These are phyloP conservation scores for Xylaria grammica DNA, from an alignment of 495 filamentous ascomycete species.

Conservation along the genomic window DNA sequence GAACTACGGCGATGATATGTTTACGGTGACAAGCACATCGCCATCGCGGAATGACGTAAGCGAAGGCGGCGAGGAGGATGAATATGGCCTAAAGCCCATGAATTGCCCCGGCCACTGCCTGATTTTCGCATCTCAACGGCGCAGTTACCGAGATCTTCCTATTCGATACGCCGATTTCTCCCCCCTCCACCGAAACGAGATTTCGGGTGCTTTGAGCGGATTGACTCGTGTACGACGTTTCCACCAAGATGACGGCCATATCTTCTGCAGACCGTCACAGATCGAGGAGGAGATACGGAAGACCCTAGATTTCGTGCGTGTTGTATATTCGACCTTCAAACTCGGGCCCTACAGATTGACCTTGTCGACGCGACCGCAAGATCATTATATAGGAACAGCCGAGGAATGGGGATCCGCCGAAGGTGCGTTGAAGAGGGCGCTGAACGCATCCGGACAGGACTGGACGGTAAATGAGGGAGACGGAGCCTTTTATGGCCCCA, in stretches of 20 bases:
- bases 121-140: conserved; percentile 72
- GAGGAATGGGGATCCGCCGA: conserved; percentile 88
- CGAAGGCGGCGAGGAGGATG: conserved; percentile 65
- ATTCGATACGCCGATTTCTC: conserved; percentile 94
- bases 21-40: conserved; percentile 71
- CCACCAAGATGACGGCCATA: conserved; percentile 95
- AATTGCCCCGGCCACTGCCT: conserved; percentile 96
- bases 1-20: conserved; percentile 96
- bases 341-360: conserved; percentile 77
- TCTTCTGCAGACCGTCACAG: conserved; percentile 87
- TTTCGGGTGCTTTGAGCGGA: conserved; percentile 83
- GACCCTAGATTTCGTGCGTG: conserved; percentile 79
- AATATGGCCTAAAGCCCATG: conserved; percentile 95
- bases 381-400: conserved; percentile 76
- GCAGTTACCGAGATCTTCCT: conserved; percentile 82
- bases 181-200: conserved; percentile 87
- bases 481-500: conserved; percentile 94
- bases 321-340: conserved; percentile 76
- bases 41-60: conserved; percentile 41
- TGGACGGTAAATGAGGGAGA: conserved; percentile 82
- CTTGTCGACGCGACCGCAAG: conserved; percentile 78
- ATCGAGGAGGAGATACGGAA: conserved; percentile 79
- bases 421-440: conserved; percentile 67
- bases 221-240: conserved; percentile 90
- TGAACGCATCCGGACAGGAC: conserved; percentile 65